A percentile compares a stretch with the other conserved stretches of the same genome.
phyloP scores from a whole-genome alignment of 2,329 filamentous ascomycete genomes.

The Sclerotinia sclerotiorum region DNA sequence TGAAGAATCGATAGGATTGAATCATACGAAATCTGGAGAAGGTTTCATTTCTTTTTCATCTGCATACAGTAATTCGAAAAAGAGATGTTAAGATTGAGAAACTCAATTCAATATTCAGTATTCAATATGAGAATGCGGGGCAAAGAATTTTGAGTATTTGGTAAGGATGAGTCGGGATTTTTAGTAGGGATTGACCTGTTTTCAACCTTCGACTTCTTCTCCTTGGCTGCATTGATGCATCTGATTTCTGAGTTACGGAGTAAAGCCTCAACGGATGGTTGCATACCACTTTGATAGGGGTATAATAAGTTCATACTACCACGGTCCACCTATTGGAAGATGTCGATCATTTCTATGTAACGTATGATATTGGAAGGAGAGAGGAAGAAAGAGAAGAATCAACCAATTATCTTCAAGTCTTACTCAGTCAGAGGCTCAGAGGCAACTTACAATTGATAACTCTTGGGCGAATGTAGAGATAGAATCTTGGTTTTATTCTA shows the following conservation, averaged over 20 bases:
- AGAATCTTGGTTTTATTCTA: neutral
- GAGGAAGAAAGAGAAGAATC: neutral
- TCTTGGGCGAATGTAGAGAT: neutral
- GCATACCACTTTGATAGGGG: slow-evolving; percentile 14
- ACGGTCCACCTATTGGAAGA: slow-evolving; percentile 11
- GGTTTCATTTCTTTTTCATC: neutral
- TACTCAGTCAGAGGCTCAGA: no score
- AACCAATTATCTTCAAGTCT: no score
- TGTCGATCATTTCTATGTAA: slow-evolving; percentile 32
- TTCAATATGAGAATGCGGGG: neutral
- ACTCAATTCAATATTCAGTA: no score
- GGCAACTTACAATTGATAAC: neutral
- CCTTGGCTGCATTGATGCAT: neutral
- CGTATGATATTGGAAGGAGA: slow-evolving; percentile 28
- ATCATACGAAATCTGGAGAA: neutral
- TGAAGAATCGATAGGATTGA: neutral
- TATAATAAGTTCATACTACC: neutral
- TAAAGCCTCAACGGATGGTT: slow-evolving; percentile 30
- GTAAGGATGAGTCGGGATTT: no score
- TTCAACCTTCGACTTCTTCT: neutral
- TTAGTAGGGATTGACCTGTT: no score
- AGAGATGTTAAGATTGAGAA: no score
- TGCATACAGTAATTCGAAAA: no score
- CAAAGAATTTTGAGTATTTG: neutral
- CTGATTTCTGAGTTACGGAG: neutral